phyloP scores from a whole-genome alignment of 1,284 basidiomycete genomes.

The Austropuccinia psidii region DNA sequence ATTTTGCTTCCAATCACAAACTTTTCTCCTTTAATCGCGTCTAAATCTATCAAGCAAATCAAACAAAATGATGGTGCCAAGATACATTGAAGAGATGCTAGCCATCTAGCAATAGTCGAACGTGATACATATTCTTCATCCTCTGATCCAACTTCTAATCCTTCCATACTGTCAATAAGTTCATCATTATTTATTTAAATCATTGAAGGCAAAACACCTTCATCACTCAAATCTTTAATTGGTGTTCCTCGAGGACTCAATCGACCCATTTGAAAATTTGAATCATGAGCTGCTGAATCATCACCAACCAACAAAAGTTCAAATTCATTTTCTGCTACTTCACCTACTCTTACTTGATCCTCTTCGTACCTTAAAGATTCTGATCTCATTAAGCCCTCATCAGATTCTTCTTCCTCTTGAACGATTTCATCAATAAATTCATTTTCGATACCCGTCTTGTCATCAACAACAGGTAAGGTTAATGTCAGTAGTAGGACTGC shows the following conservation, averaged over 20 bases:
- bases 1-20: too few species aligned
- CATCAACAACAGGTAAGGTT: conserved; percentile 76
- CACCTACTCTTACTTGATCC: conserved; percentile 38
- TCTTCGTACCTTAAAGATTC: conserved; percentile 51
- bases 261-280: too few species aligned
- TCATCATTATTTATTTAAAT: too few species aligned
- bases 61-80: not conserved
- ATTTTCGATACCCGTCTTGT: conserved; percentile 47
- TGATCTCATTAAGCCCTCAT: conserved; percentile 43
- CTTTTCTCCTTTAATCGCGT: too few species aligned
- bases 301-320: too few species aligned
- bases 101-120: not conserved
- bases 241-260: too few species aligned
- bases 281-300: too few species aligned
- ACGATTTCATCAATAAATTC: not conserved
- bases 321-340: conserved; percentile 38
- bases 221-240: conserved; percentile 43
- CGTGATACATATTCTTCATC: too few species aligned
- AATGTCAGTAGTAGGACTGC: conserved; percentile 77
- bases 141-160: too few species aligned
- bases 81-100: not conserved
- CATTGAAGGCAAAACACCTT: too few species aligned
- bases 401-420: conserved; percentile 39
- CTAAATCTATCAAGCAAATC: not conserved
- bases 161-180: too few species aligned